Conservation (phyloP, 768 basidiomycete genomes). For the Russula compacta region DNA sequence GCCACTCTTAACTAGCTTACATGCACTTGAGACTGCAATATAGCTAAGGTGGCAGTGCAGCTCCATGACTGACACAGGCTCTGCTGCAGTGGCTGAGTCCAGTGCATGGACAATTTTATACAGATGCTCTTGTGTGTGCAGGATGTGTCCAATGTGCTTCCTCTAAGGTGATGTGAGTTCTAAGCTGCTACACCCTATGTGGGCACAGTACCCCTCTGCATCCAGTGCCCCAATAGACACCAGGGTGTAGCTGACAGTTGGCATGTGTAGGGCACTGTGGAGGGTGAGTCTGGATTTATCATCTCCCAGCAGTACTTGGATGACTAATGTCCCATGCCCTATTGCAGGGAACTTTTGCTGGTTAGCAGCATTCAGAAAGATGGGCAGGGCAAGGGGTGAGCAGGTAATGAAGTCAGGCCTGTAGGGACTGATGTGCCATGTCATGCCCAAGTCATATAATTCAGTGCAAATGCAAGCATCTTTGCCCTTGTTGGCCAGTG, state of each 20-base stretch:
- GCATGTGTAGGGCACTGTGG: not conserved
- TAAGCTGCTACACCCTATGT: not conserved
- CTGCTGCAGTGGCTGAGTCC: not conserved
- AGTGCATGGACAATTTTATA: not conserved
- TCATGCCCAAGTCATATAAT: not conserved
- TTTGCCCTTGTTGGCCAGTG: not conserved
- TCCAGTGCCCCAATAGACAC: not conserved
- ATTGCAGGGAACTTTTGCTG: not conserved
- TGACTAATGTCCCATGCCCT: not conserved
- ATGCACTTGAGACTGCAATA: not conserved
- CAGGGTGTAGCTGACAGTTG: not conserved
- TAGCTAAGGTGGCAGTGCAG: not conserved
- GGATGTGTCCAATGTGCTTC: not conserved
- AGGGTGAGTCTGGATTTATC: not conserved
- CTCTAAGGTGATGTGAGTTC: not conserved
- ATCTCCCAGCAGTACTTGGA: not conserved
- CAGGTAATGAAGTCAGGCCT: not conserved
- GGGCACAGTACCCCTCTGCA: not conserved
- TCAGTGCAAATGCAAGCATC: not conserved
- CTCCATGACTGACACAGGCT: too few relatives aligned
- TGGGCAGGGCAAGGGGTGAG: not conserved
- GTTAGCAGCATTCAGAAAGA: not conserved
- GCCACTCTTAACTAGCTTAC: not conserved
- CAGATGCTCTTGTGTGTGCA: not conserved
- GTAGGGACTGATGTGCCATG: not conserved